A percentile compares a stretch with the other conserved stretches of the same genome.
These are phyloP conservation scores for Monosporozyma yasuniensis DNA, from an alignment of 805 yeast species.

Conservation along the genomic window DNA sequence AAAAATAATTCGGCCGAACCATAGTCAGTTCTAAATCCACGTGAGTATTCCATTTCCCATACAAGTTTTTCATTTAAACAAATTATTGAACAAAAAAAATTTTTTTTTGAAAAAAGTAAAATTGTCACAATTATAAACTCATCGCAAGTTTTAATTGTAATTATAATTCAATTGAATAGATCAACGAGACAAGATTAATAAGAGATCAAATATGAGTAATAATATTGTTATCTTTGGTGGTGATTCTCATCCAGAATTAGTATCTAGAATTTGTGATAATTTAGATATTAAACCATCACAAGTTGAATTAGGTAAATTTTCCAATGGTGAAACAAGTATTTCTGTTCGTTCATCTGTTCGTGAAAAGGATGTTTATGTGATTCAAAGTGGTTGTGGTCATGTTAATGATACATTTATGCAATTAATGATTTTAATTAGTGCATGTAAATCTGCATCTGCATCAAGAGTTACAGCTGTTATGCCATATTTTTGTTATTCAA, in stretches of 20 bases:
- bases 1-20: not conserved
- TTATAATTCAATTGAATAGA: no score
- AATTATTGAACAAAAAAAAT: not conserved
- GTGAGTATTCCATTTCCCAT: not conserved
- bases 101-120: not conserved
- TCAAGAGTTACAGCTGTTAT: constrained; percentile 80
- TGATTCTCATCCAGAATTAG: constrained; percentile 74
- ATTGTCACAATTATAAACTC: not conserved
- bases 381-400: constrained; percentile 78
- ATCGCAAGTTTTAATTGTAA: not conserved
- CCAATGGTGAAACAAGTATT: constrained; percentile 92
- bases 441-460: constrained; percentile 88
- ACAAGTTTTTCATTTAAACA: not conserved
- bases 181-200: not conserved
- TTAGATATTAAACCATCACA: constrained; percentile 66
- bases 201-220: constrained; percentile 8
- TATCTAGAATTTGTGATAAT: constrained; percentile 64
- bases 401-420: constrained; percentile 85
- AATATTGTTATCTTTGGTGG: constrained; percentile 79
- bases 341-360: constrained; percentile 82
- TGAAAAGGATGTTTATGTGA: constrained; percentile 89
- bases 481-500: constrained; percentile 89
- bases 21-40: not conserved
- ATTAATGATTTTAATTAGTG: constrained; percentile 74
- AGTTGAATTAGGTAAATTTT: constrained; percentile 55